Evolutionary conservation across 371 early-diverging fungal genomes (phyloP).

Genomic region (Smittium culicis): DNA sequence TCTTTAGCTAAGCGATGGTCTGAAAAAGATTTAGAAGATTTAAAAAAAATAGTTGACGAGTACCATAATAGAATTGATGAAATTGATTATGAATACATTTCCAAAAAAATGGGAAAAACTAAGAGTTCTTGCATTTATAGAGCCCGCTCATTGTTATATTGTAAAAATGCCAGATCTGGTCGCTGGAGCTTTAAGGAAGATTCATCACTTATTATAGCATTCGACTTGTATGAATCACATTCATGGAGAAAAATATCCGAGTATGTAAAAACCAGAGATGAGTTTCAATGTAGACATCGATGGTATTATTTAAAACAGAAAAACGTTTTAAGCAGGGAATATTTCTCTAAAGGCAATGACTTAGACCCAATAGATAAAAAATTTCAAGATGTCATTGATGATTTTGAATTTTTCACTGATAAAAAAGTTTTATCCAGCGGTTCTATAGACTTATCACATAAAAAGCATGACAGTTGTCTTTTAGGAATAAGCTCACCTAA

Average conservation of each 20-base stretch:
- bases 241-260: constrained; percentile 7
- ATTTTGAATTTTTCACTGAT: no score
- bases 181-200: constrained; percentile 4
- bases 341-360: background rate
- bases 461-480: background rate
- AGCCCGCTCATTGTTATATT: background rate
- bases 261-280: background rate
- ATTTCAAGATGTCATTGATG: no score
- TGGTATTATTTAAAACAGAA: constrained; percentile 5
- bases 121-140: background rate
- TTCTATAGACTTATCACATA: no score
- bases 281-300: constrained; percentile 1
- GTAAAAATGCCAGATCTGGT: background rate
- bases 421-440: no score
- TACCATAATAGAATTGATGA: background rate
- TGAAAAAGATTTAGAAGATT: background rate
- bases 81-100: constrained; percentile 1
- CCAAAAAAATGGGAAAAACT: constrained; percentile 7
- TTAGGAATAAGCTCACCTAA: background rate
- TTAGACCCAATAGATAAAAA: no score
- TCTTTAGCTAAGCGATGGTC: background rate
- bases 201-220: background rate
- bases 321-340: background rate
- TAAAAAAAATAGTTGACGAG: background rate
- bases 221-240: background rate